Percentiles rank a stretch among this genome's conserved stretches.
Evolutionary conservation across 257 asterid species (phyloP).

Genomic region (Anisodus tanguticus): DNA sequence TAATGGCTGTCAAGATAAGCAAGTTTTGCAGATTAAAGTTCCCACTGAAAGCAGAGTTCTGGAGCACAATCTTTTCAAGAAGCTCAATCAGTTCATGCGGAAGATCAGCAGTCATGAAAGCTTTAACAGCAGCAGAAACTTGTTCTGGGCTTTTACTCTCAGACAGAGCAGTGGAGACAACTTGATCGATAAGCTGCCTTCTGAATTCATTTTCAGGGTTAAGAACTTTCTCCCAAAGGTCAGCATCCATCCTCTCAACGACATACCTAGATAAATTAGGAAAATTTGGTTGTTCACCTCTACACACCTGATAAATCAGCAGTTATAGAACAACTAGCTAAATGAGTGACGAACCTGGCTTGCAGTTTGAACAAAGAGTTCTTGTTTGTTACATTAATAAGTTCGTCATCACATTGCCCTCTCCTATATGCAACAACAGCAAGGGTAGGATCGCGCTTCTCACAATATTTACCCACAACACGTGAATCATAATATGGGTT

Average conservation of each 20-base stretch:
- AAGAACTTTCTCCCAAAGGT: slow-evolving; percentile 94
- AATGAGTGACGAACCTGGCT: slow-evolving; percentile 71
- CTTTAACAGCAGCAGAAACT: slow-evolving; percentile 99
- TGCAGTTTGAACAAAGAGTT: slow-evolving; percentile 95
- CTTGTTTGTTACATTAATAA: slow-evolving; percentile 91
- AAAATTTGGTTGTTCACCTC: slow-evolving; percentile 26
- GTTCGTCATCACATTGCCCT: slow-evolving; percentile 98
- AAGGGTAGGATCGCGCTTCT: slow-evolving; percentile 99
- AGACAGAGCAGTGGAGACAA: slow-evolving; percentile 98
- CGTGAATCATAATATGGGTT: slow-evolving; percentile 98
- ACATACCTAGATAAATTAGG: slow-evolving; percentile 69
- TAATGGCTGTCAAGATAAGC: slow-evolving; percentile 95
- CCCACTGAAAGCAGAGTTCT: slow-evolving; percentile 97
- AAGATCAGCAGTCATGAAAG: slow-evolving; percentile 99
- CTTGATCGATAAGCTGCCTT: slow-evolving; percentile 98
- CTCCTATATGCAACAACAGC: slow-evolving; percentile 99
- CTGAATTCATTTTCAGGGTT: slow-evolving; percentile 96
- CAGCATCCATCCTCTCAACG: slow-evolving; percentile 97
- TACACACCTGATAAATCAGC: slow-evolving; percentile 4
- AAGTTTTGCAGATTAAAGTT: slow-evolving; percentile 94
- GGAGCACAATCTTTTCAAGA: slow-evolving; percentile 98
- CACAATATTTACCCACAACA: slow-evolving; percentile 99
- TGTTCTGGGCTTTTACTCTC: slow-evolving; percentile 99
- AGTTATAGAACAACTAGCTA: slow-evolving; percentile 25
- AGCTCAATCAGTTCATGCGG: slow-evolving; percentile 97